phyloP scores from a whole-genome alignment of 306 rosid genomes.

The Lupinus albus region DNA sequence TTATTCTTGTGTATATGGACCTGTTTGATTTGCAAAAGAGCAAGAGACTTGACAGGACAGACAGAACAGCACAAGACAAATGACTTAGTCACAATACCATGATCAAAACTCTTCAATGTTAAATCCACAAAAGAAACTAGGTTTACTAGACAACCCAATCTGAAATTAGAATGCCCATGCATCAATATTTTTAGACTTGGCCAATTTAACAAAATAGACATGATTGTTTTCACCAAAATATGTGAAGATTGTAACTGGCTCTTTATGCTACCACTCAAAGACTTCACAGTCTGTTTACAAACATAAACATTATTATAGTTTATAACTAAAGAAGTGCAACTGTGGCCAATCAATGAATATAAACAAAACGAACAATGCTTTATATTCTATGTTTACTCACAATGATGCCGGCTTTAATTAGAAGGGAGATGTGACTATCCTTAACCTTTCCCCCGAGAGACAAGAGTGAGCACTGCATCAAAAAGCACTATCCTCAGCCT shows the following conservation, averaged over 20 bases:
- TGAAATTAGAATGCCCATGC: slow-evolving; percentile 10
- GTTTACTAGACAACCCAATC: background rate
- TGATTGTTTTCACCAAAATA: background rate
- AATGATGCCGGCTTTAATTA: slow-evolving; percentile 80
- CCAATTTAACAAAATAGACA: background rate
- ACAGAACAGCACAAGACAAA: no score
- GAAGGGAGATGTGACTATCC: slow-evolving; percentile 77
- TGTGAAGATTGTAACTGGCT: background rate
- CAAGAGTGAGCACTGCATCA: slow-evolving; percentile 72
- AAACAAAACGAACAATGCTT: slow-evolving; percentile 6
- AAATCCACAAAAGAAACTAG: slow-evolving; percentile 4
- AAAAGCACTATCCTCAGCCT: slow-evolving; percentile 28
- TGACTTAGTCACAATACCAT: background rate
- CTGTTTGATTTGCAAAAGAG: no score
- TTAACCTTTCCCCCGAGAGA: slow-evolving; percentile 88
- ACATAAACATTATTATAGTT: background rate
- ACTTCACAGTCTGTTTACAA: slow-evolving; percentile 15
- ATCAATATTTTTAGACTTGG: background rate
- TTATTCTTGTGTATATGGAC: no score
- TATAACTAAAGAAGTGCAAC: background rate
- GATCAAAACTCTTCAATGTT: slow-evolving; percentile 27
- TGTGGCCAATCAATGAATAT: background rate
- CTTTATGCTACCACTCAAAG: background rate
- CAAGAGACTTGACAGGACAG: no score
- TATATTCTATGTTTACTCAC: slow-evolving; percentile 58